Conservation (phyloP, 495 filamentous ascomycete genomes). For the Hypoxylon trugodes region DNA sequence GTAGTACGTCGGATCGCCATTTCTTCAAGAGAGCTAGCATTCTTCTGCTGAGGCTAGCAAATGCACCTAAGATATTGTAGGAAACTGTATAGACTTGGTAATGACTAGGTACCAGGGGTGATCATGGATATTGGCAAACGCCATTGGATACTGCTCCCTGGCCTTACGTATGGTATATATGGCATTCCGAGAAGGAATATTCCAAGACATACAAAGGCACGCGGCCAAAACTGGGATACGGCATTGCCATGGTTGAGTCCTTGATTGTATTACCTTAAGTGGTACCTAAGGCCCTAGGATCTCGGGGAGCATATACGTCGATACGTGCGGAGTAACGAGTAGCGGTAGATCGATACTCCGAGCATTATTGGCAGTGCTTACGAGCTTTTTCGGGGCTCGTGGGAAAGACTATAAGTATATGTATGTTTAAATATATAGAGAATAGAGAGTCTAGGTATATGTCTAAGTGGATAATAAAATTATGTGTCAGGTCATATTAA, state of each 20-base stretch:
- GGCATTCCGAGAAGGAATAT: not conserved
- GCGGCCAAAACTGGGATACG: not conserved
- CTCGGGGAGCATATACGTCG: no score
- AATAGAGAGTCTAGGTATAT: no score
- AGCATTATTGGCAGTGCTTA: no score
- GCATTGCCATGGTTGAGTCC: not conserved
- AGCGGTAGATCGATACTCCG: no score
- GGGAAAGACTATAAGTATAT: no score
- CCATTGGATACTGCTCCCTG: not conserved
- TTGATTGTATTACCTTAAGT: no score
- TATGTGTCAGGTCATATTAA: not conserved
- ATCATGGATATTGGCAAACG: not conserved
- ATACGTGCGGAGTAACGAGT: no score
- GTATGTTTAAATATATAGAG: no score
- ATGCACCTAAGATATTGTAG: not conserved
- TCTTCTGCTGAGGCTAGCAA: conserved; percentile 9
- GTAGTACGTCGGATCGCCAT: conserved; percentile 20
- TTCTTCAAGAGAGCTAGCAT: conserved; percentile 21
- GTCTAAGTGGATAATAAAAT: not conserved
- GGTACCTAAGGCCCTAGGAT: no score
- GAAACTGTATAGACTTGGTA: not conserved
- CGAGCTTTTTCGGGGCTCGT: no score
- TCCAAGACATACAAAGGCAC: conserved; percentile 7
- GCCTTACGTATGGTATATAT: not conserved
- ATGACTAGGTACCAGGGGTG: not conserved